Conservation (phyloP, 129 eudicot species). For the Flaveria sonorensis region DNA sequence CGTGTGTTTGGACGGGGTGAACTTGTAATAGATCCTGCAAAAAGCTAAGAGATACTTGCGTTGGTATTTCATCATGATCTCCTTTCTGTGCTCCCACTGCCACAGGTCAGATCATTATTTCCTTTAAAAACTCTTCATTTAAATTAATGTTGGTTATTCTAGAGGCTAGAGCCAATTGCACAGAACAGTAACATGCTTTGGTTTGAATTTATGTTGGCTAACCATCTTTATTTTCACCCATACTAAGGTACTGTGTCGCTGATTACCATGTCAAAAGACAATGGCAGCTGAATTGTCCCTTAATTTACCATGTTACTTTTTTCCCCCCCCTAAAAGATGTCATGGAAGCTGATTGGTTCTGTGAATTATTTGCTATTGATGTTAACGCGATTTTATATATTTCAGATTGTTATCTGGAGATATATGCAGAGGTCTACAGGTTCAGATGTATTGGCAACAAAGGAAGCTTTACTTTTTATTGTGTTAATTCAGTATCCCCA, state of each 20-base stretch:
- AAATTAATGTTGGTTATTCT: background rate
- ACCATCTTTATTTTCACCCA: background rate
- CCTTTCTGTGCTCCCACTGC: constrained; percentile 83
- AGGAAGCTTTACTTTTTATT: constrained; percentile 72
- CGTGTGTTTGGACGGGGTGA: constrained; percentile 98
- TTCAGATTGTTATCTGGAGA: constrained; percentile 89
- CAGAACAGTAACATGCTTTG: background rate
- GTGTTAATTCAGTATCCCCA: constrained; percentile 77
- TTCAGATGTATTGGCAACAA: constrained; percentile 78
- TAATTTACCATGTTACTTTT: background rate
- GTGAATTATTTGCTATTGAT: background rate
- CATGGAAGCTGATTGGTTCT: background rate
- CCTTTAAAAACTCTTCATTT: constrained; percentile 3
- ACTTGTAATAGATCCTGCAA: constrained; percentile 87
- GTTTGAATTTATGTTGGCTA: background rate
- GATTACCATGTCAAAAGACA: constrained; percentile 12
- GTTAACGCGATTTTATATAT: constrained; percentile 20
- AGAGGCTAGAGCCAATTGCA: background rate
- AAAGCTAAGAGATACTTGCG: constrained; percentile 78
- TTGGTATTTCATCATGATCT: constrained; percentile 80
- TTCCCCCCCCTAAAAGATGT: background rate
- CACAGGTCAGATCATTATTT: constrained; percentile 63
- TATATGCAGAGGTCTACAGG: constrained; percentile 68
- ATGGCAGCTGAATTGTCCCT: background rate
- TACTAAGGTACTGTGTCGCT: background rate